Percentiles rank a stretch among this genome's conserved stretches.
phyloP scores from a whole-genome alignment of 257 asterid genomes.

The Eucommia ulmoides region DNA sequence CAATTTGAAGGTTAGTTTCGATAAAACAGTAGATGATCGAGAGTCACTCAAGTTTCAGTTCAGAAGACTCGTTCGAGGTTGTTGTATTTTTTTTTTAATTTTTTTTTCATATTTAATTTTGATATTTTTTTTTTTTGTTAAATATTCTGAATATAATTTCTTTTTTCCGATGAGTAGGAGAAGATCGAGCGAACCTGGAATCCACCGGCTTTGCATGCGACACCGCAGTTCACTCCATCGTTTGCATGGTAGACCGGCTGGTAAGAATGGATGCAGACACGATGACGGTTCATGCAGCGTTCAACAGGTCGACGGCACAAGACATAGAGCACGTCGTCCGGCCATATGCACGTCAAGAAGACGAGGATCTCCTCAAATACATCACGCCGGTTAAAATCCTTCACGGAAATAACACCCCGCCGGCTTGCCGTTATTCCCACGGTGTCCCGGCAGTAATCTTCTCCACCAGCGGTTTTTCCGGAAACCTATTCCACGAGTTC shows the following conservation, averaged over 20 bases:
- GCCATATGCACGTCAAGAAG: conserved; percentile 61
- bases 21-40: conserved; percentile 7
- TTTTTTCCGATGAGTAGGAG: conserved; percentile 21
- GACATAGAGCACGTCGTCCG: conserved; percentile 19
- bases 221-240: conserved; percentile 24
- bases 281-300: conserved; percentile 21
- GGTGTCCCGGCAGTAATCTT: conserved; percentile 11
- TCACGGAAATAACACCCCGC: conserved; percentile 20
- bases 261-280: conserved; percentile 35
- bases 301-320: conserved; percentile 13
- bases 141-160: not conserved
- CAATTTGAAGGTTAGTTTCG: conserved; percentile 4
- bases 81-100: not conserved
- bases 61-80: conserved; percentile 34
- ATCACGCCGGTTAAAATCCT: conserved; percentile 36
- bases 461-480: conserved; percentile 27
- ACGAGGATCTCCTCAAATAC: conserved; percentile 15
- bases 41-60: conserved; percentile 18
- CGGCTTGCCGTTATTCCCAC: conserved; percentile 14
- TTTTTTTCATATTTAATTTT: too few relatives aligned
- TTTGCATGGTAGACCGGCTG: conserved; percentile 29
- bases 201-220: conserved; percentile 38
- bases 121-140: not conserved
- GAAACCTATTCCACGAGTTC: conserved; percentile 47
- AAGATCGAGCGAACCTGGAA: conserved; percentile 21